Evolutionary conservation across 2,329 filamentous ascomycete genomes (phyloP).

Genomic region (Cordyceps tenuipes): DNA sequence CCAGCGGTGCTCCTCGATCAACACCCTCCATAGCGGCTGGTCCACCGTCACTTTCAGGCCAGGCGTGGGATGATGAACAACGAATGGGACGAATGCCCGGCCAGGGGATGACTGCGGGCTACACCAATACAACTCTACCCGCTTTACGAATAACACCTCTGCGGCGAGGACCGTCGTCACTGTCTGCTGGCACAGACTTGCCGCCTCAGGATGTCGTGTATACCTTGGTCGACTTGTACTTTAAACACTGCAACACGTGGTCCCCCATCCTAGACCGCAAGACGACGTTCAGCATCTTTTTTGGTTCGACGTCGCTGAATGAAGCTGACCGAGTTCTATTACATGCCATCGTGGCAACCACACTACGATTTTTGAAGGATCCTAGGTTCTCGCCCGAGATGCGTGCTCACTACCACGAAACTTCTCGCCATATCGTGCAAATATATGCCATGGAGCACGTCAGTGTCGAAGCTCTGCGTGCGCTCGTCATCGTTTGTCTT

Average conservation of each 20-base stretch:
- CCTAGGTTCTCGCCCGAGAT: constrained; percentile 29
- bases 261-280: constrained; percentile 37
- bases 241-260: constrained; percentile 58
- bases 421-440: constrained; percentile 32
- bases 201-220: constrained; percentile 54
- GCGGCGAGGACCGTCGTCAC: constrained; percentile 21
- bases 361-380: constrained; percentile 34
- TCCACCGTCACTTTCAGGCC: constrained; percentile 8
- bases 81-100: not conserved
- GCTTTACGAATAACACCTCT: constrained; percentile 4
- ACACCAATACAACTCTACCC: not conserved
- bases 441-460: constrained; percentile 35
- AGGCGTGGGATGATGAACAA: constrained; percentile 10
- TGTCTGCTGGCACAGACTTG: constrained; percentile 38
- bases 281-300: constrained; percentile 31
- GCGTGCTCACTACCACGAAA: constrained; percentile 30
- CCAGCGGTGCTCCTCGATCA: constrained; percentile 6
- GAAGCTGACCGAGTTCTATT: constrained; percentile 33
- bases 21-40: constrained; percentile 7
- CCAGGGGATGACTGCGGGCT: not conserved
- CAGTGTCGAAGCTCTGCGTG: constrained; percentile 30
- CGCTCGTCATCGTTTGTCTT: constrained; percentile 32
- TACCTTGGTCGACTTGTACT: constrained; percentile 51
- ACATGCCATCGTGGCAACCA: constrained; percentile 36
- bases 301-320: constrained; percentile 30